Evolutionary conservation across 1,139 yeast genomes (phyloP).

Genomic region (Schizosaccharomyces versatilis): DNA sequence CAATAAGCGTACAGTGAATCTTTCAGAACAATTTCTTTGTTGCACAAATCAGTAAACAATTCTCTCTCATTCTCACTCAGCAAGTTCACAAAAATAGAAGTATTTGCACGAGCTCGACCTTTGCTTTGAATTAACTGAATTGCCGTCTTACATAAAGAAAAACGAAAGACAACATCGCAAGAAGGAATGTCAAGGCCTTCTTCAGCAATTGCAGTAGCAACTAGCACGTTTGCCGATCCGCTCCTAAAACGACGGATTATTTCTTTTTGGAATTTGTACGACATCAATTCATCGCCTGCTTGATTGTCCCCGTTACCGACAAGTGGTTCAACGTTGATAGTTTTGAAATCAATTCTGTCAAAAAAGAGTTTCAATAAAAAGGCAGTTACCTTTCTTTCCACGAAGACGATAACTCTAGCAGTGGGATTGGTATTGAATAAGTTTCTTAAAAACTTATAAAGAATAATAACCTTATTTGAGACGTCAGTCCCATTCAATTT

Average conservation of each 20-base stretch:
- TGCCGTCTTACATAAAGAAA: constrained; percentile 7
- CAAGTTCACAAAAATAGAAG: constrained; percentile 4
- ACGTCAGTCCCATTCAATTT: neutral
- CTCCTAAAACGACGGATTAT: constrained; percentile 7
- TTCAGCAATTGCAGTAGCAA: constrained; percentile 12
- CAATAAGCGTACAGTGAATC: neutral
- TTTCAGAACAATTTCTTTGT: neutral
- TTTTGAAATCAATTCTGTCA: neutral
- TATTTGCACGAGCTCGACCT: constrained; percentile 10
- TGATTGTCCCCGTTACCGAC: constrained; percentile 11
- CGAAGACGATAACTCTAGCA: constrained; percentile 6
- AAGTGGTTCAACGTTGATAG: constrained; percentile 6
- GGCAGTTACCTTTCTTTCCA: constrained; percentile 10
- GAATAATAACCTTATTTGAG: constrained; percentile 4
- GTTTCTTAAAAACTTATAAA: constrained; percentile 4
- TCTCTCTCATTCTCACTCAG: neutral
- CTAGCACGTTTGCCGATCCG: constrained; percentile 5
- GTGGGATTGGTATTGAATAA: constrained; percentile 2
- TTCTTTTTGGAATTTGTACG: constrained; percentile 6
- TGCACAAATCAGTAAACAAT: neutral
- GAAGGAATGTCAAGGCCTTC: constrained; percentile 12
- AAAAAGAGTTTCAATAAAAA: constrained; percentile 6
- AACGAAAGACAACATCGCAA: constrained; percentile 9
- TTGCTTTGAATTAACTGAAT: constrained; percentile 11
- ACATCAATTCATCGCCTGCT: constrained; percentile 7